Evolutionary conservation across 345 rosid genomes (phyloP).

Genomic region (Citrus cavaleriei): DNA sequence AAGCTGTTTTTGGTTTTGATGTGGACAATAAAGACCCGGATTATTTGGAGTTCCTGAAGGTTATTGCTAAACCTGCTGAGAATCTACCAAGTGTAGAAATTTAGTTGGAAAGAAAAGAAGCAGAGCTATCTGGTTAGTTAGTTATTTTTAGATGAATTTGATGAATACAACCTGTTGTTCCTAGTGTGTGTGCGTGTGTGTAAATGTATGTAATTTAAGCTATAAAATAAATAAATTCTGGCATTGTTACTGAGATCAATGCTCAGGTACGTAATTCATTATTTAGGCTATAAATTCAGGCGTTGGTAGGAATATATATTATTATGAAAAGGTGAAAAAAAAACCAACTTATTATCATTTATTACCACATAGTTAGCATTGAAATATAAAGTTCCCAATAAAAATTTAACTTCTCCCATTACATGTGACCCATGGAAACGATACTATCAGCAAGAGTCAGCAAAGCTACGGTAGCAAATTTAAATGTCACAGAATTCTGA

Average conservation of each 20-base stretch:
- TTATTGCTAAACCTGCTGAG: conserved; percentile 56
- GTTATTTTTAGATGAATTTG: not conserved
- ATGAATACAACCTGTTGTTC: not conserved
- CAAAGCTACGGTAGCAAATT: conserved; percentile 86
- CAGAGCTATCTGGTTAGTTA: conserved; percentile 53
- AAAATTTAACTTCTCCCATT: too few species aligned
- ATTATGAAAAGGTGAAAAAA: too few species aligned
- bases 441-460: conserved; percentile 96
- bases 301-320: too few species aligned
- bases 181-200: too few species aligned
- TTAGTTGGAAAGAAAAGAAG: conserved; percentile 64
- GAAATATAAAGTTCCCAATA: not conserved
- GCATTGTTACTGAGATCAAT: conserved; percentile 81
- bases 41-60: conserved; percentile 63
- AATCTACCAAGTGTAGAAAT: conserved; percentile 61
- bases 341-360: too few species aligned
- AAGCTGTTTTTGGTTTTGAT: not conserved
- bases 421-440: conserved; percentile 10
- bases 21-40: conserved; percentile 39
- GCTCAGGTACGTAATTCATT: conserved; percentile 55
- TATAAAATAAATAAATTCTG: conserved; percentile 18
- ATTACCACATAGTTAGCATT: not conserved
- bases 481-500: conserved; percentile 86
- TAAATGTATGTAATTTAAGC: too few species aligned
- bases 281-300: not conserved